A percentile compares a stretch with the other conserved stretches of the same genome.
These are phyloP conservation scores for Psidium guajava DNA, from an alignment of 345 rosid species.

Conservation along the genomic window DNA sequence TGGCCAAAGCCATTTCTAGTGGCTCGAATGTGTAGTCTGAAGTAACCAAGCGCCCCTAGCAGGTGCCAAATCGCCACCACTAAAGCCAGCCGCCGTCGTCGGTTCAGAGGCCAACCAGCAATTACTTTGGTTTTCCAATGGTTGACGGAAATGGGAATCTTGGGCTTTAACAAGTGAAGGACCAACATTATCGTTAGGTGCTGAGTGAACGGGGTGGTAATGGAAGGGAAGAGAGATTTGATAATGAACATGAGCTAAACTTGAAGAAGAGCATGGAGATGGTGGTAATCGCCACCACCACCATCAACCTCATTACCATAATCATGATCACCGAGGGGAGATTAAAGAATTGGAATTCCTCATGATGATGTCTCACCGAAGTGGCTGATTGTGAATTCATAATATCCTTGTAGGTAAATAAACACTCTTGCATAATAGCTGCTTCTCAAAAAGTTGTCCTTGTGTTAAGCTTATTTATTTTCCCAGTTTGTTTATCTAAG, in stretches of 20 bases:
- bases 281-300: not conserved
- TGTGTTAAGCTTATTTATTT: not conserved
- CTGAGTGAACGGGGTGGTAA: not conserved
- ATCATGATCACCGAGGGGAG: not conserved
- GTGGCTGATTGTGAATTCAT: not conserved
- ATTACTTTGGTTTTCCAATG: not conserved
- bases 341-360: not conserved
- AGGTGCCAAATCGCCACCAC: not conserved
- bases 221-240: not conserved
- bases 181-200: not conserved
- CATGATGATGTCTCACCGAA: not conserved
- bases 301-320: not conserved
- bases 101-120: not conserved
- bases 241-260: not conserved
- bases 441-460: not conserved
- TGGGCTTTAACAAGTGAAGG: not conserved
- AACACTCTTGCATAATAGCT: not conserved
- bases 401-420: not conserved
- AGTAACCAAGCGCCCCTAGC: not conserved
- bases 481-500: not conserved
- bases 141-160: not conserved
- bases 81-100: rapidly evolving
- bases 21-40: not conserved
- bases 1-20: not conserved
- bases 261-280: not conserved